A percentile compares a stretch with the other conserved stretches of the same genome.
Conservation (phyloP, 768 basidiomycete genomes). For the Amanita rimosa region DNA sequence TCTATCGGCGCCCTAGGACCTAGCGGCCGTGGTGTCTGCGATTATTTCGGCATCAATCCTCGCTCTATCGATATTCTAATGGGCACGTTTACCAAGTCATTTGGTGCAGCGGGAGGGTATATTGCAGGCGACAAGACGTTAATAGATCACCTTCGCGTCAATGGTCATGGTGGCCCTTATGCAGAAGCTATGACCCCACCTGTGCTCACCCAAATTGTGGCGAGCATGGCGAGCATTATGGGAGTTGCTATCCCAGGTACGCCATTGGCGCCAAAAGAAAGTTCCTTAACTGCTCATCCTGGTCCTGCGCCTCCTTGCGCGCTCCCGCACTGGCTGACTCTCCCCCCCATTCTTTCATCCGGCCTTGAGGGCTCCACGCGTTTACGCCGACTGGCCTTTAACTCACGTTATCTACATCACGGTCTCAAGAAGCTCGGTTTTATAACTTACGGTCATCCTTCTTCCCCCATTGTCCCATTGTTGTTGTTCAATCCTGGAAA, state of each 20-base stretch:
- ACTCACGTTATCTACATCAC: slow-evolving; percentile 81
- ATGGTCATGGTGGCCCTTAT: slow-evolving; percentile 74
- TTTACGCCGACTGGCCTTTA: slow-evolving; percentile 86
- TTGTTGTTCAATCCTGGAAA: slow-evolving; percentile 90
- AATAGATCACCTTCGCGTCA: slow-evolving; percentile 72
- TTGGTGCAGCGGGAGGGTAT: slow-evolving; percentile 92
- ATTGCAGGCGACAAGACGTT: slow-evolving; percentile 75
- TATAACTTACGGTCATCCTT: slow-evolving; percentile 87
- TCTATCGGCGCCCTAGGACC: slow-evolving; percentile 95
- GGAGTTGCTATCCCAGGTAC: slow-evolving; percentile 41
- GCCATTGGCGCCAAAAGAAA: slow-evolving; percentile 26
- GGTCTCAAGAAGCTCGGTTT: slow-evolving; percentile 89
- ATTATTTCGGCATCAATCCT: slow-evolving; percentile 86
- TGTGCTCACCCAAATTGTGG: slow-evolving; percentile 81
- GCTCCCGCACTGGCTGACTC: slow-evolving; percentile 70
- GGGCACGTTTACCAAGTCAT: slow-evolving; percentile 97
- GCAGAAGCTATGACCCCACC: slow-evolving; percentile 88
- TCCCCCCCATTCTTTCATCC: slow-evolving; percentile 63
- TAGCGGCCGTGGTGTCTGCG: slow-evolving; percentile 87
- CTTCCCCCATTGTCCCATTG: slow-evolving; percentile 89
- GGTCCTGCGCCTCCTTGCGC: slow-evolving; percentile 57
- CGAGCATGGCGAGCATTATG: slow-evolving; percentile 97
- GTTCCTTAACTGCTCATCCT: slow-evolving; percentile 26
- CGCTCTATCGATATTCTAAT: slow-evolving; percentile 83
- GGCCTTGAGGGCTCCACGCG: slow-evolving; percentile 79